These are phyloP conservation scores for Aspergillus eucalypticola DNA, from an alignment of 2,329 filamentous ascomycete species.

Conservation along the genomic window DNA sequence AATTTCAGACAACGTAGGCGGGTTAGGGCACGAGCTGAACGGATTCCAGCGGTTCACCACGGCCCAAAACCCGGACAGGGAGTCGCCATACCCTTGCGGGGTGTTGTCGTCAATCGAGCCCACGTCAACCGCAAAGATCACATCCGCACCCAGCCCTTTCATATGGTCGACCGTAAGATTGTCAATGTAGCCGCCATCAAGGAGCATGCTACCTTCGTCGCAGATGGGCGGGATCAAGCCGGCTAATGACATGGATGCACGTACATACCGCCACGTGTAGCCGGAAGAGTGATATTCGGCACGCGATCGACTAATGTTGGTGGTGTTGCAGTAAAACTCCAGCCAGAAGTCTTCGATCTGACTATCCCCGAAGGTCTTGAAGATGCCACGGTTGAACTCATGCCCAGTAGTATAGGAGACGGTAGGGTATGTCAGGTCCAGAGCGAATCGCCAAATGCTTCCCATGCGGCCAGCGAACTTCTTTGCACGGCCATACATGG, in stretches of 20 bases:
- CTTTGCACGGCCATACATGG: slow-evolving; percentile 94
- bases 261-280: slow-evolving; percentile 95
- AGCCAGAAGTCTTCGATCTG: slow-evolving; percentile 99
- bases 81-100: slow-evolving; percentile 90
- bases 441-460: slow-evolving; percentile 96
- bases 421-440: slow-evolving; percentile 94
- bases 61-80: slow-evolving; percentile 91
- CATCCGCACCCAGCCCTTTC: slow-evolving; percentile 88
- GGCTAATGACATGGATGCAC: slow-evolving; percentile 94
- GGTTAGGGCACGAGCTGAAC: slow-evolving; percentile 83
- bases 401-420: slow-evolving; percentile 97
- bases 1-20: slow-evolving; percentile 92
- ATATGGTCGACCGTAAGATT: slow-evolving; percentile 97
- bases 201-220: slow-evolving; percentile 93
- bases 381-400: slow-evolving; percentile 98
- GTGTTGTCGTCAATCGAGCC: slow-evolving; percentile 88
- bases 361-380: slow-evolving; percentile 94
- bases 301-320: slow-evolving; percentile 93
- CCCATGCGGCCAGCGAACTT: slow-evolving; percentile 99
- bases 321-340: slow-evolving; percentile 98
- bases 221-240: slow-evolving; percentile 90
- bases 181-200: slow-evolving; percentile 96
- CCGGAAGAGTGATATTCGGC: slow-evolving; percentile 92
- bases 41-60: slow-evolving; percentile 97
- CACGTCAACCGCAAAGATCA: slow-evolving; percentile 95